These are phyloP conservation scores for Neofusicoccum laricinum DNA, from an alignment of 2,329 filamentous ascomycete genomes.

Conservation along the genomic window DNA sequence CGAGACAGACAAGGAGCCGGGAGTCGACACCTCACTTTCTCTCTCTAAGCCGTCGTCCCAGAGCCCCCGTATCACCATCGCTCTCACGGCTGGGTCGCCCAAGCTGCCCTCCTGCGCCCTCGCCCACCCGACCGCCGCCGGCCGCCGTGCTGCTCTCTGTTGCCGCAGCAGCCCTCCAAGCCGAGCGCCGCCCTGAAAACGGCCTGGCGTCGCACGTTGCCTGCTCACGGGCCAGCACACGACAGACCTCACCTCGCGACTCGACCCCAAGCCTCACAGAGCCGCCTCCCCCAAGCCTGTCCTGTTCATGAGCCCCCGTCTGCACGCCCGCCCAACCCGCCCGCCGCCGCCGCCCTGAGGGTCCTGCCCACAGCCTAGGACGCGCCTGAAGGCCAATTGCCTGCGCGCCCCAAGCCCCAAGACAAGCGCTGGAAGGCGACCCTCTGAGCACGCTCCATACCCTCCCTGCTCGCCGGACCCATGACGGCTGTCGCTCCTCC, in stretches of 20 bases:
- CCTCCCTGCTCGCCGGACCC: conserved; percentile 18
- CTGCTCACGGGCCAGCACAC: conserved; percentile 16
- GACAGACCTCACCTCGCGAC: conserved; percentile 15
- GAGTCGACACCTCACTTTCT: conserved; percentile 6
- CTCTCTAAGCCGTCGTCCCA: background rate
- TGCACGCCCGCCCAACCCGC: background rate
- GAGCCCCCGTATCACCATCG: conserved; percentile 1
- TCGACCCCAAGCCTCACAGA: background rate
- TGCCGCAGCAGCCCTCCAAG: background rate
- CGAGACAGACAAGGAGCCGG: conserved; percentile 2
- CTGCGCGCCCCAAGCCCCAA: background rate
- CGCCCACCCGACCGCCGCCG: background rate
- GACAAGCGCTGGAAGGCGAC: conserved; percentile 13
- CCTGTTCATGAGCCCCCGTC: background rate
- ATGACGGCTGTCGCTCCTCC: conserved; percentile 69
- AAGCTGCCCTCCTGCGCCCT: background rate
- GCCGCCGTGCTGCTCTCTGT: background rate
- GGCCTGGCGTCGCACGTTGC: conserved; percentile 11
- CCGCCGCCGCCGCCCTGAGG: background rate
- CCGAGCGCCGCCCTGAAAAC: background rate
- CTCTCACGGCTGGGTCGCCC: background rate
- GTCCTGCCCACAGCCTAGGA: background rate
- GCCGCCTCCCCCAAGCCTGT: background rate
- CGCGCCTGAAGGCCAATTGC: conserved; percentile 11
- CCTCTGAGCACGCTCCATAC: conserved; percentile 4